These are phyloP conservation scores for Candida ovalis DNA, from an alignment of 805 yeast species.

Conservation along the genomic window DNA sequence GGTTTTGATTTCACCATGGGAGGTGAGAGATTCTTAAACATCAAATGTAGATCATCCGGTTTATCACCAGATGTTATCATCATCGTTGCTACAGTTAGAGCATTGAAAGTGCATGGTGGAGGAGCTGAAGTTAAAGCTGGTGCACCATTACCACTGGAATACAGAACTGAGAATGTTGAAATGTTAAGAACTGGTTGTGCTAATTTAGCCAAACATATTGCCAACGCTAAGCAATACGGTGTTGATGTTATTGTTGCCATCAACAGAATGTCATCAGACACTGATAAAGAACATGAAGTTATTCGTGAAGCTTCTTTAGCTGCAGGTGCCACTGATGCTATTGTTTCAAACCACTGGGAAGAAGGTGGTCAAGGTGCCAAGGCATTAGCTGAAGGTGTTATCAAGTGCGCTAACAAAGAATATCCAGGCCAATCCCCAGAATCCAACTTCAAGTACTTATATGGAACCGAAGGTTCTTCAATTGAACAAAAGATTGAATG, in stretches of 20 bases:
- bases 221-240: conserved; percentile 78
- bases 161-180: conserved; percentile 76
- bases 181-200: conserved; percentile 76
- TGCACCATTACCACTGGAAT: conserved; percentile 75
- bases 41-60: conserved; percentile 91
- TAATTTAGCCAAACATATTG: conserved; percentile 86
- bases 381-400: conserved; percentile 78
- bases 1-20: conserved; percentile 99
- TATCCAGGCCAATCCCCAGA: conserved; percentile 32
- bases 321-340: conserved; percentile 95
- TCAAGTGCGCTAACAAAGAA: conserved; percentile 55
- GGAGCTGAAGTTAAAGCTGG: conserved; percentile 97
- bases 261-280: conserved; percentile 80
- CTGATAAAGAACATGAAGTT: conserved; percentile 72
- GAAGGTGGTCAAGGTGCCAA: conserved; percentile 92
- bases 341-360: conserved; percentile 91
- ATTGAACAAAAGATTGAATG: conserved; percentile 77
- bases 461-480: conserved; percentile 58
- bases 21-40: conserved; percentile 94
- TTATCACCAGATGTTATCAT: conserved; percentile 86
- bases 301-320: conserved; percentile 75
- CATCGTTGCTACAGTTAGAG: conserved; percentile 93
- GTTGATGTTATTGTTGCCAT: conserved; percentile 94
- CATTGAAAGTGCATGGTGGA: conserved; percentile 96
- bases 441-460: conserved; percentile 55